Evolutionary conservation across 495 filamentous ascomycete genomes (phyloP), one percentile per base, ranked within the genome.

Genomic region (Lophium mytilinum): DNA sequence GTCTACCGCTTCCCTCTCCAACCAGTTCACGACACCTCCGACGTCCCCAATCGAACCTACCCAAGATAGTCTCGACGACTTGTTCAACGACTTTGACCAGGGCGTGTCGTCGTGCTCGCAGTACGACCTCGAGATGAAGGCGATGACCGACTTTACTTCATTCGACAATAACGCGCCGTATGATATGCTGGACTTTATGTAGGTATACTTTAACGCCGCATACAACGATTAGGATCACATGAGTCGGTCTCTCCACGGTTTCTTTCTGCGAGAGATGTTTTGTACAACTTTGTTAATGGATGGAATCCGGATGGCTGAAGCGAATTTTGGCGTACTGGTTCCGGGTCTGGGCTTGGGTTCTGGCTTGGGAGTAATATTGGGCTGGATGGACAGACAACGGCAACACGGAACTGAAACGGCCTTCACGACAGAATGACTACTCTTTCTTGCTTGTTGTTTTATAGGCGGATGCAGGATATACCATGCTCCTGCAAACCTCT

Each of bases 61-160:
- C 17, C 43, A 52, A 30, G 55, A 62, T 21, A 59, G 62, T 4
- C 18, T 62, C 10, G 63, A 62, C 7, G 53, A 61, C 1, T 18
- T 65, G 11, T 65, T 65, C 46, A 58, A 48, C 49, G 21, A 50
- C 14, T 17, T 61, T 17, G 24, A 30, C 24, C 51, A 50, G 35
- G 51, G 42, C 37, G 50, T 52, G 9, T 55, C 19, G 10, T 24
- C 51, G 3, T 61, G 51, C 42, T 61, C 62, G 9, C 62, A 61
- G 33, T 65, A 61, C 46, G 62, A 65, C 15, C 50, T 64, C 21
- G 62, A 64, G 42, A 64, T 64, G 62, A 61, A 65, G 24, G 62
- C 62, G 0, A 58, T 65, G 58, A 41, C 35, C 34, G 62, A 65
- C 1, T 65, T 61, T 39, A 54, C 62, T 14, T 58, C 57, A 9